Evolutionary conservation across 371 early-diverging fungal genomes (phyloP).

Genomic region (Paraphysoderma sedebokerense): DNA sequence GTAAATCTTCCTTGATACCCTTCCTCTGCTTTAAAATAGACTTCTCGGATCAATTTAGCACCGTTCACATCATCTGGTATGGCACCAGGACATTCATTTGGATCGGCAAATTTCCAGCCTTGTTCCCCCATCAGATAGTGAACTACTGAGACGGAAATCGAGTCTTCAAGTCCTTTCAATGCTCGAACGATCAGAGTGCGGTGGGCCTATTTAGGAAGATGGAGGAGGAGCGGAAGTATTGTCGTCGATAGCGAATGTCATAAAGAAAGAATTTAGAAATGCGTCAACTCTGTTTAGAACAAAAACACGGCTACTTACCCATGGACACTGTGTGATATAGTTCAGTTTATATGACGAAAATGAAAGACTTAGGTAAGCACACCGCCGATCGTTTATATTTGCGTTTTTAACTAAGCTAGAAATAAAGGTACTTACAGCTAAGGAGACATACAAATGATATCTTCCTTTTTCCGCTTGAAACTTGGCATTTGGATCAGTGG

Average conservation of each 20-base stretch:
- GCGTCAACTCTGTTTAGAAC: background rate
- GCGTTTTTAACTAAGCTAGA: background rate
- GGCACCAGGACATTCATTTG: slow-evolving; percentile 55
- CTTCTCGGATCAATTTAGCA: slow-evolving; percentile 51
- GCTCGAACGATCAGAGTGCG: slow-evolving; percentile 67
- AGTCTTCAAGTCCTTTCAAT: slow-evolving; percentile 64
- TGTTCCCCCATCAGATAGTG: slow-evolving; percentile 57
- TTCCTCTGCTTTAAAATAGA: slow-evolving; percentile 77
- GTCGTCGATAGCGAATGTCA: background rate
- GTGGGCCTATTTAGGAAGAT: slow-evolving; percentile 38
- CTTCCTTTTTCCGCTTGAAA: slow-evolving; percentile 55
- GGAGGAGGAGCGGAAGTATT: background rate
- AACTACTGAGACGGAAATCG: slow-evolving; percentile 68
- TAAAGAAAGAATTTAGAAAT: background rate
- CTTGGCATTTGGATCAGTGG: slow-evolving; percentile 30
- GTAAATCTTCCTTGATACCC: slow-evolving; percentile 55
- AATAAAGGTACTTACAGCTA: slow-evolving; percentile 2
- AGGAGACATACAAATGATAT: slow-evolving; percentile 21
- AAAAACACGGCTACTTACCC: slow-evolving; percentile 32
- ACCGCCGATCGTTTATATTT: background rate
- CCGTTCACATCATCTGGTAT: slow-evolving; percentile 58
- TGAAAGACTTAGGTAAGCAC: background rate
- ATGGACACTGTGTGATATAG: slow-evolving; percentile 64
- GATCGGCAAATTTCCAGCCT: slow-evolving; percentile 62
- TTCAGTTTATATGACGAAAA: background rate